phyloP scores from a whole-genome alignment of 148 eudicot genomes.

The Amaranthus cruentus region DNA sequence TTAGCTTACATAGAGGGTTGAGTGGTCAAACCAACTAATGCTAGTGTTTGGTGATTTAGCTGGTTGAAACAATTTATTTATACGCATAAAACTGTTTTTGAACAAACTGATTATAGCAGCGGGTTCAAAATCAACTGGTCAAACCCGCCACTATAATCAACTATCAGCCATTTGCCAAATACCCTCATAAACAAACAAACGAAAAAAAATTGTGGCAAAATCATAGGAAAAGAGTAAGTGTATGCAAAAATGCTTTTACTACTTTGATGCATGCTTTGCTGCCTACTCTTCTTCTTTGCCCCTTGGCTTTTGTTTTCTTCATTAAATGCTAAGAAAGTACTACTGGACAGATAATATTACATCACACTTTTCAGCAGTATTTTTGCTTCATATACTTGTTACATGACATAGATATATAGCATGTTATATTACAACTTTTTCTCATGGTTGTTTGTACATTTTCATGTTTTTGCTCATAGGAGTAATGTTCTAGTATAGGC shows the following conservation, averaged over 20 bases:
- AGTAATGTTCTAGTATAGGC: too few species aligned
- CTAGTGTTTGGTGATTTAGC: too few species aligned
- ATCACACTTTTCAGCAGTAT: background rate
- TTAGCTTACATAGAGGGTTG: too few species aligned
- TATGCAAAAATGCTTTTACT: conserved; percentile 1
- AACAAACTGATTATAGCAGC: too few species aligned
- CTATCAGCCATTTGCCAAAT: too few species aligned
- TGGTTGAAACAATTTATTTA: too few species aligned
- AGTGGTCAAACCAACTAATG: too few species aligned
- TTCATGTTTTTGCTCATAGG: background rate
- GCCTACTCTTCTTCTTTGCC: background rate
- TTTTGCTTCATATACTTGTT: background rate
- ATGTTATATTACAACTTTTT: background rate
- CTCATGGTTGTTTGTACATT: background rate
- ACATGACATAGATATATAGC: background rate
- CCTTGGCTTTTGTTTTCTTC: background rate
- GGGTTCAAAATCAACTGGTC: too few species aligned
- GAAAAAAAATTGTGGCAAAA: too few species aligned
- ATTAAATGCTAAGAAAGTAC: background rate
- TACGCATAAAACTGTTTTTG: too few species aligned
- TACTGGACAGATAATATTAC: background rate
- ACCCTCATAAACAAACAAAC: too few species aligned
- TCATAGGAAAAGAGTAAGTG: background rate
- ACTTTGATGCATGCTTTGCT: conserved; percentile 21
- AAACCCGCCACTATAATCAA: too few species aligned